Evolutionary conservation across 768 basidiomycete genomes (phyloP).

Genomic region (Leccinum barrowsii): DNA sequence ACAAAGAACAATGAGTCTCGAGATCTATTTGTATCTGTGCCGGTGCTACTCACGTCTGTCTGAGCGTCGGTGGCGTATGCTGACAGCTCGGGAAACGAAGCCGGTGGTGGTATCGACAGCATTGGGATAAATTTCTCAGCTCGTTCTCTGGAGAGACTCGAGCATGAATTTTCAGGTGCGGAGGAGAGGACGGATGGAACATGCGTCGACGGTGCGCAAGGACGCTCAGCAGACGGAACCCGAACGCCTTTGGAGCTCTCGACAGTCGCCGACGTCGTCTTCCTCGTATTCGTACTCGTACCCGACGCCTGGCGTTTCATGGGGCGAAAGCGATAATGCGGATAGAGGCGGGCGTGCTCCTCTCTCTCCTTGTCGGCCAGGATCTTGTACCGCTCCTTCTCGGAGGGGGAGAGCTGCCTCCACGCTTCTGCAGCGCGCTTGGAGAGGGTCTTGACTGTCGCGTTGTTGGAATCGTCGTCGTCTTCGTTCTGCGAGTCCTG

Average conservation of each 20-base stretch:
- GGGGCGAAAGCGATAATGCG: constrained; percentile 64
- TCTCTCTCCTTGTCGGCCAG: constrained; percentile 55
- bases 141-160: constrained; percentile 4
- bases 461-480: constrained; percentile 12
- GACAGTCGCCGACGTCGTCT: constrained; percentile 5
- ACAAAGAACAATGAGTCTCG: not conserved
- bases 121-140: not conserved
- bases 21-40: not conserved
- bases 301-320: constrained; percentile 35
- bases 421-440: constrained; percentile 77
- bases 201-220: not conserved
- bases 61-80: not conserved
- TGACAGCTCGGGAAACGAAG: not conserved
- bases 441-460: constrained; percentile 57
- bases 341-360: constrained; percentile 55
- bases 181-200: constrained; percentile 18
- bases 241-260: constrained; percentile 11
- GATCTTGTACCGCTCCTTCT: constrained; percentile 46
- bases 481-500: constrained; percentile 35
- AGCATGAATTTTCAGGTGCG: constrained; percentile 1
- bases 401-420: constrained; percentile 50
- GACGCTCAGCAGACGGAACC: constrained; percentile 3
- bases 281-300: constrained; percentile 2
- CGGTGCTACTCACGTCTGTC: constrained; percentile 9
- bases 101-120: not conserved